A percentile compares a stretch with the other conserved stretches of the same genome.
phyloP scores from a whole-genome alignment of 2,329 filamentous ascomycete species.

The Dendrostoma leiphaemia region DNA sequence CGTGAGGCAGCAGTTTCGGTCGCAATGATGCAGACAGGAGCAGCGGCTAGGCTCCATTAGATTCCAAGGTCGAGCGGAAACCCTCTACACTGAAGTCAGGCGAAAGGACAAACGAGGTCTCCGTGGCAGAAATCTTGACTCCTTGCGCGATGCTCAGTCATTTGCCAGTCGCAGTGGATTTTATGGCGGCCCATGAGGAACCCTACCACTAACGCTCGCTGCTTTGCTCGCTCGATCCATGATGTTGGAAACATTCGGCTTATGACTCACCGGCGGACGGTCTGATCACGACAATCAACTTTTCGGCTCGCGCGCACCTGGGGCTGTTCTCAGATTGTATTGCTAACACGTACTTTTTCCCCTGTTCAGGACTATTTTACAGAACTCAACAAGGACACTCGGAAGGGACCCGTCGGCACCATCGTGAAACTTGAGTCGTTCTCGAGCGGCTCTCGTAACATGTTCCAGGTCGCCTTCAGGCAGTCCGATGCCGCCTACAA shows the following conservation, averaged over 20 bases:
- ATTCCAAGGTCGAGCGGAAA: background rate
- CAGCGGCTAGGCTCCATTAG: background rate
- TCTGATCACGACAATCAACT: slow-evolving; percentile 11
- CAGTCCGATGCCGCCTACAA: slow-evolving; percentile 79
- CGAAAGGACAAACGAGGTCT: background rate
- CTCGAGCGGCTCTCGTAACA: slow-evolving; percentile 74
- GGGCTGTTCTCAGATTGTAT: slow-evolving; percentile 48
- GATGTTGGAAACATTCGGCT: slow-evolving; percentile 19
- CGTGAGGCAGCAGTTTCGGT: background rate
- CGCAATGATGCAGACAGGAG: background rate
- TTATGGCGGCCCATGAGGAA: slow-evolving; percentile 1
- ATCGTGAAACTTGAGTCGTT: slow-evolving; percentile 90
- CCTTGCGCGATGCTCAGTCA: slow-evolving; percentile 17
- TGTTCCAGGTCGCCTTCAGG: slow-evolving; percentile 84
- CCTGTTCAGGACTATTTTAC: slow-evolving; percentile 86
- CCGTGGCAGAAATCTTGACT: slow-evolving; percentile 19
- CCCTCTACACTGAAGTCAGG: background rate
- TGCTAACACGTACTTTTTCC: slow-evolving; percentile 64
- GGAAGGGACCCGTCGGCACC: slow-evolving; percentile 73
- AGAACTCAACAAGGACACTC: slow-evolving; percentile 9
- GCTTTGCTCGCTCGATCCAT: slow-evolving; percentile 32
- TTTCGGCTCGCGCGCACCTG: slow-evolving; percentile 26
- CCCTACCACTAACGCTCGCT: slow-evolving; percentile 30
- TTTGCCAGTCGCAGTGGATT: slow-evolving; percentile 23
- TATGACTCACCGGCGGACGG: slow-evolving; percentile 14